These are phyloP conservation scores for Sugiyamaella xylanicola DNA, from an alignment of 1,139 yeast species.

Conservation along the genomic window DNA sequence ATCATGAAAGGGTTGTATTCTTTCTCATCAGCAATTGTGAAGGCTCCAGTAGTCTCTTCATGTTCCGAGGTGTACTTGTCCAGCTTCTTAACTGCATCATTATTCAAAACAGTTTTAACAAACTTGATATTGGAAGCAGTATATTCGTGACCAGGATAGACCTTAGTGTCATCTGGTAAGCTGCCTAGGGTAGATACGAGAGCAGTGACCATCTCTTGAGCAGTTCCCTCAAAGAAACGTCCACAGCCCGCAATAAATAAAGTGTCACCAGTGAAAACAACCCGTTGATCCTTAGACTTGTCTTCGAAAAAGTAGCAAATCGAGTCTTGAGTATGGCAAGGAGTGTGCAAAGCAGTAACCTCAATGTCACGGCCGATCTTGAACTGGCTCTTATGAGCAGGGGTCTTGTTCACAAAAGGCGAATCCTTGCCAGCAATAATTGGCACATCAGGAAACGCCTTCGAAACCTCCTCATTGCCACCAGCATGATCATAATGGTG, in stretches of 20 bases:
- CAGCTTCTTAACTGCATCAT: conserved; percentile 57
- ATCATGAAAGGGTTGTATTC: conserved; percentile 89
- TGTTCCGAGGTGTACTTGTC: conserved; percentile 53
- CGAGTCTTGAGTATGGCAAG: conserved; percentile 97
- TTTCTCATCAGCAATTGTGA: conserved; percentile 83
- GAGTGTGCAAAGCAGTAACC: conserved; percentile 89
- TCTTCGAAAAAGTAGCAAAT: conserved; percentile 83
- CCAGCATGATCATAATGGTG: conserved; percentile 95
- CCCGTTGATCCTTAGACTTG: conserved; percentile 58
- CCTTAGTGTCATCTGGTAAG: conserved; percentile 69
- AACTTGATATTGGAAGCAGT: conserved; percentile 80
- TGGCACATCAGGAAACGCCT: conserved; percentile 56
- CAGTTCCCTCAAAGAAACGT: conserved; percentile 89
- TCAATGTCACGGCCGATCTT: conserved; percentile 59
- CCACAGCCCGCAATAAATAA: conserved; percentile 95
- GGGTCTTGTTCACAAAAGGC: conserved; percentile 67
- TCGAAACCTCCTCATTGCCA: conserved; percentile 62
- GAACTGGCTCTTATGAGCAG: conserved; percentile 55
- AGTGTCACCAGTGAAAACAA: conserved; percentile 95
- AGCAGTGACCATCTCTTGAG: conserved; percentile 74
- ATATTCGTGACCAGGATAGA: conserved; percentile 94
- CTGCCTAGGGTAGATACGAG: conserved; percentile 58
- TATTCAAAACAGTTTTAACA: conserved; percentile 62
- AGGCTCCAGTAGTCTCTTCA: conserved; percentile 79
- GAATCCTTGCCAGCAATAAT: conserved; percentile 87